Percentiles rank a stretch among this genome's conserved stretches.
phyloP scores from a whole-genome alignment of 2,329 filamentous ascomycete genomes.

The Phialophora chinensis region DNA sequence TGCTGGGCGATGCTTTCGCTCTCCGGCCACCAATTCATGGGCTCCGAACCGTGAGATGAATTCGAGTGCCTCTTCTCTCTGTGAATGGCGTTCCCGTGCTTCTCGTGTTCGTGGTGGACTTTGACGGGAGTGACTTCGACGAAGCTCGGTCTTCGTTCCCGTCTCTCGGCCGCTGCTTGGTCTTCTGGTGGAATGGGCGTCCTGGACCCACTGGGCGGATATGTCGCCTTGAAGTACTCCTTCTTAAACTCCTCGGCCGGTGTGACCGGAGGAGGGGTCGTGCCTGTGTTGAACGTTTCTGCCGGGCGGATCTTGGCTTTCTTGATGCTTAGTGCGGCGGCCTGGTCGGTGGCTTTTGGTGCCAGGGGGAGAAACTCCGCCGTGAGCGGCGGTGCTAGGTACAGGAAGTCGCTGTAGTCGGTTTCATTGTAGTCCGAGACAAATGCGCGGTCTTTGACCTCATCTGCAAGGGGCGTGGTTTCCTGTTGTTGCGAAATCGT shows the following conservation, averaged over 20 bases:
- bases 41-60: constrained; percentile 20
- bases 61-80: constrained; percentile 19
- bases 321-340: constrained; percentile 1
- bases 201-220: not conserved
- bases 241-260: constrained; percentile 4
- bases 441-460: constrained; percentile 27
- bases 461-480: not conserved
- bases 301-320: constrained; percentile 22
- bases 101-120: constrained; percentile 19
- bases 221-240: constrained; percentile 6
- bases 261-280: constrained; percentile 25
- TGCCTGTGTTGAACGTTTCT: constrained; percentile 32
- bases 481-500: not conserved
- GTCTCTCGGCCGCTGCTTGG: constrained; percentile 5
- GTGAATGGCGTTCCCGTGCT: constrained; percentile 15
- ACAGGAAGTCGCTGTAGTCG: constrained; percentile 34
- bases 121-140: constrained; percentile 27
- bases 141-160: constrained; percentile 30
- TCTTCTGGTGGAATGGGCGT: constrained; percentile 2
- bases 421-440: constrained; percentile 33
- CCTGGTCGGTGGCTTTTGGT: constrained; percentile 9
- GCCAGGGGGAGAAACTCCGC: constrained; percentile 30
- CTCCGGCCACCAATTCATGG: constrained; percentile 36
- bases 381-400: constrained; percentile 23
- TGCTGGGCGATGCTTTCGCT: constrained; percentile 24